These are phyloP conservation scores for Aspergillus affinis DNA, from an alignment of 495 filamentous ascomycete species.

Conservation along the genomic window DNA sequence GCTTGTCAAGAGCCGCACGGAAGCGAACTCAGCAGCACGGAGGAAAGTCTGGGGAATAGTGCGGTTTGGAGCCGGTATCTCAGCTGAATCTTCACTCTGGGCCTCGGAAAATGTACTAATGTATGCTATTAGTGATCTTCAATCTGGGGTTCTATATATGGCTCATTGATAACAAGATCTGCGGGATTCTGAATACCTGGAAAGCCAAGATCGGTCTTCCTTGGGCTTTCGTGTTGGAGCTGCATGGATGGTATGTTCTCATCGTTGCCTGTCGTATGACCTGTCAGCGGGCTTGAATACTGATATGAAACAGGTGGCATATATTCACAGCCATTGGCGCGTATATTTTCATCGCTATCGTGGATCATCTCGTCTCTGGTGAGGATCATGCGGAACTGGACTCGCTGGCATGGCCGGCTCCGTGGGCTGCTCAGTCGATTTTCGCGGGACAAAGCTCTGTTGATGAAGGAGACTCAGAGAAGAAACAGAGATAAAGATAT, in stretches of 20 bases:
- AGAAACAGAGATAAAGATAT: neutral
- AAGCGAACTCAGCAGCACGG: constrained; percentile 16
- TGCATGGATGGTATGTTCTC: constrained; percentile 33
- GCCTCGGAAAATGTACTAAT: neutral
- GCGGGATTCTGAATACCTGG: constrained; percentile 15
- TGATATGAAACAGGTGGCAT: constrained; percentile 30
- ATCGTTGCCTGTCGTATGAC: neutral
- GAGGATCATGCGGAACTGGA: constrained; percentile 25
- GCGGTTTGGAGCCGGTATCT: constrained; percentile 29
- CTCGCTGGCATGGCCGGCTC: constrained; percentile 26
- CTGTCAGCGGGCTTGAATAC: neutral
- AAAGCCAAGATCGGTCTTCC: constrained; percentile 27
- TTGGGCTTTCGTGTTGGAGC: constrained; percentile 29
- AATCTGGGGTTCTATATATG: constrained; percentile 30
- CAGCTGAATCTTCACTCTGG: neutral
- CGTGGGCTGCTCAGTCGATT: constrained; percentile 3
- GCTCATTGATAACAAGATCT: constrained; percentile 31
- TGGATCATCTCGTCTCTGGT: constrained; percentile 29
- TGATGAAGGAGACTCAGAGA: neutral
- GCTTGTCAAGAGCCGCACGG: constrained; percentile 22
- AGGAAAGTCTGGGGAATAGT: constrained; percentile 19
- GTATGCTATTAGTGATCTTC: constrained; percentile 23
- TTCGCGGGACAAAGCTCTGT: neutral
- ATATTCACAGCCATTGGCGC: constrained; percentile 34
- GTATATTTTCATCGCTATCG: constrained; percentile 30